A percentile compares a stretch with the other conserved stretches of the same genome.
These are phyloP conservation scores for Dendrobium catenatum DNA, from an alignment of 106 monocot genomes.

Conservation along the genomic window DNA sequence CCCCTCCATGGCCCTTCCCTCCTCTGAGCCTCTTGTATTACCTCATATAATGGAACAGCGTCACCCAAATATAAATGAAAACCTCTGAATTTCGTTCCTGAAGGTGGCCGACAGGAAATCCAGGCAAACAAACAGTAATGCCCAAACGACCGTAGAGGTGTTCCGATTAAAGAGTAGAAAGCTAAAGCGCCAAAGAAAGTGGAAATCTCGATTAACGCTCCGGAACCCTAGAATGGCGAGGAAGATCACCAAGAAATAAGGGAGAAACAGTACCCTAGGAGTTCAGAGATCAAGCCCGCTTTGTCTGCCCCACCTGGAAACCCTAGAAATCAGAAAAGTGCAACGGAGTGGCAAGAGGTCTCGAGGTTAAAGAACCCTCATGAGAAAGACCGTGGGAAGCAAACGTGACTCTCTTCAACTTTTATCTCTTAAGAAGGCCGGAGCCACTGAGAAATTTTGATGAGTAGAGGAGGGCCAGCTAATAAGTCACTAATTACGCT, in stretches of 20 bases:
- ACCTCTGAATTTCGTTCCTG: background rate
- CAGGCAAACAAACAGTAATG: background rate
- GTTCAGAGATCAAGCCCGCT: background rate
- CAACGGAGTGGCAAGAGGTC: background rate
- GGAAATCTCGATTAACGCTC: background rate
- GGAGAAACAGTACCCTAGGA: background rate
- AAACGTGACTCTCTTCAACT: constrained; percentile 5
- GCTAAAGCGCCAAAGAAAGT: background rate
- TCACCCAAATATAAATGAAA: background rate
- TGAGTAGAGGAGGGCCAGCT: no score
- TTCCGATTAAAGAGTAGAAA: constrained; percentile 1
- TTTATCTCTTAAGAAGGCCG: background rate
- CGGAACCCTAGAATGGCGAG: constrained; percentile 1
- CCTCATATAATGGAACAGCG: constrained; percentile 17
- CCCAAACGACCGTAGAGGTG: background rate
- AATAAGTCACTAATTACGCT: no score
- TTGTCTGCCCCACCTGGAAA: background rate
- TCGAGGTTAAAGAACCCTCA: background rate
- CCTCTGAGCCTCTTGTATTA: constrained; percentile 14
- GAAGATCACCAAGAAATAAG: background rate
- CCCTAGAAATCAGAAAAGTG: constrained; percentile 12
- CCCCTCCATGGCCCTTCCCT: constrained; percentile 51
- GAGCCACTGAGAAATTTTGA: background rate
- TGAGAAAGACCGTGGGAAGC: constrained; percentile 7
- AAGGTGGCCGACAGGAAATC: background rate